Evolutionary conservation across 768 basidiomycete species (phyloP).

Genomic region (Serendipita sp.): DNA sequence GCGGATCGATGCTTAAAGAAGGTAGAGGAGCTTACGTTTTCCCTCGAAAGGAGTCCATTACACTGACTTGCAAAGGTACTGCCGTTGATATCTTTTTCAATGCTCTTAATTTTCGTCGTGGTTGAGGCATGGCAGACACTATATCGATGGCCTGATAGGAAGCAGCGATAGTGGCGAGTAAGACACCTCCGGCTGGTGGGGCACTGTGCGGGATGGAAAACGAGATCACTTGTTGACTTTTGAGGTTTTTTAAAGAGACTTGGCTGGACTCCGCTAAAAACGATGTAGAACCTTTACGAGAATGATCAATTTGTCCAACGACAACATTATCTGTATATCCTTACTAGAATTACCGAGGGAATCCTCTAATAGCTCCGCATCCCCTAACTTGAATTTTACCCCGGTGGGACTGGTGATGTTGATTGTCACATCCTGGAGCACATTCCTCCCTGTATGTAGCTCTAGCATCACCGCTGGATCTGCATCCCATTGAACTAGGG

Average conservation of each 20-base stretch:
- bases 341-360: not conserved
- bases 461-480: slow-evolving; percentile 37
- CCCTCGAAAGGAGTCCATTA: slow-evolving; percentile 91
- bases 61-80: slow-evolving; percentile 80
- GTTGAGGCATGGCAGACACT: slow-evolving; percentile 20
- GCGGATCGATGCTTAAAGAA: not conserved
- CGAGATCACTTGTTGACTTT: not conserved
- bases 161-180: not conserved
- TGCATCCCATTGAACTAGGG: slow-evolving; percentile 48
- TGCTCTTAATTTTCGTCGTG: slow-evolving; percentile 34
- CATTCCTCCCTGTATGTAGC: slow-evolving; percentile 55
- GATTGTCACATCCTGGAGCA: slow-evolving; percentile 36
- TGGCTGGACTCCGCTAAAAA: not conserved
- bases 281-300: not conserved
- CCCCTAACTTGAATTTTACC: slow-evolving; percentile 8
- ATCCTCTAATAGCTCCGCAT: slow-evolving; percentile 6
- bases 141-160: slow-evolving; percentile 53
- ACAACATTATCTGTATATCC: not conserved
- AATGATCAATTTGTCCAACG: not conserved
- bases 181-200: not conserved
- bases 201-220: slow-evolving; percentile 8
- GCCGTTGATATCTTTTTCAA: slow-evolving; percentile 45
- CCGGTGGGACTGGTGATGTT: slow-evolving; percentile 41
- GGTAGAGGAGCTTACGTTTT: slow-evolving; percentile 35
- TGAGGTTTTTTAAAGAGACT: slow-evolving; percentile 5